These are phyloP conservation scores for Torrubiellomyces zombiae DNA, from an alignment of 2,329 filamentous ascomycete genomes.

Conservation along the genomic window DNA sequence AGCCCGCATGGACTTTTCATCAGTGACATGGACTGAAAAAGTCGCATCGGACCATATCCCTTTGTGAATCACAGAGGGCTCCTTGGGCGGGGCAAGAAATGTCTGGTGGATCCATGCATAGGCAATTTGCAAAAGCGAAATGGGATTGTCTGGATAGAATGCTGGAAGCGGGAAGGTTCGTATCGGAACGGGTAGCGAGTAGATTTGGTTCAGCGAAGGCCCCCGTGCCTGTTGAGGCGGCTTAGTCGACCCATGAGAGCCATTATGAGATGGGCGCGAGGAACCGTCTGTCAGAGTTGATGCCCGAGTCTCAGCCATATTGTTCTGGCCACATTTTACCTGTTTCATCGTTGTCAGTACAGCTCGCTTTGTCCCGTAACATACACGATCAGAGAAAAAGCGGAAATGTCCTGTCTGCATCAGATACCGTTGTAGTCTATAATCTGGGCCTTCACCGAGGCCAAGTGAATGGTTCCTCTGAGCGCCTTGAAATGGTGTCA, in stretches of 20 bases:
- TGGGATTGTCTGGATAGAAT: slow-evolving; percentile 81
- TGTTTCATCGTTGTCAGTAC: slow-evolving; percentile 8
- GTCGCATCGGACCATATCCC: slow-evolving; percentile 72
- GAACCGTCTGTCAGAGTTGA: slow-evolving; percentile 5
- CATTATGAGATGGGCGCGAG: slow-evolving; percentile 8
- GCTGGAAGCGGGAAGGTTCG: slow-evolving; percentile 69
- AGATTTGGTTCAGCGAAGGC: slow-evolving; percentile 50
- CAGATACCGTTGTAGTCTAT: slow-evolving; percentile 99
- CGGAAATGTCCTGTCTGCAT: slow-evolving; percentile 25
- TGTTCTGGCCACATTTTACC: slow-evolving; percentile 29
- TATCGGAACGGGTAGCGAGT: slow-evolving; percentile 66
- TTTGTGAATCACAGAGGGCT: slow-evolving; percentile 47
- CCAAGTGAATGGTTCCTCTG: slow-evolving; percentile 42
- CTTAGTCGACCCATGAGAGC: slow-evolving; percentile 7
- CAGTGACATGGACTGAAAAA: slow-evolving; percentile 68
- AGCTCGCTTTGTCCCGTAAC: slow-evolving; percentile 2
- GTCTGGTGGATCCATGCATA: slow-evolving; percentile 63
- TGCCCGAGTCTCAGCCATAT: slow-evolving; percentile 25
- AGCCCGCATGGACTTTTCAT: slow-evolving; percentile 57
- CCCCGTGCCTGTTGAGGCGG: slow-evolving; percentile 15
- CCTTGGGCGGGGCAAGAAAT: slow-evolving; percentile 47
- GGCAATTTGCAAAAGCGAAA: slow-evolving; percentile 69
- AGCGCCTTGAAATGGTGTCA: slow-evolving; percentile 42
- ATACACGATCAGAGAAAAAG: slow-evolving; percentile 5
- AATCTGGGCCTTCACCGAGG: slow-evolving; percentile 45